Base-by-base conservation (phyloP, 495 filamentous ascomycete species). In the Penicillium manginii region DNA sequence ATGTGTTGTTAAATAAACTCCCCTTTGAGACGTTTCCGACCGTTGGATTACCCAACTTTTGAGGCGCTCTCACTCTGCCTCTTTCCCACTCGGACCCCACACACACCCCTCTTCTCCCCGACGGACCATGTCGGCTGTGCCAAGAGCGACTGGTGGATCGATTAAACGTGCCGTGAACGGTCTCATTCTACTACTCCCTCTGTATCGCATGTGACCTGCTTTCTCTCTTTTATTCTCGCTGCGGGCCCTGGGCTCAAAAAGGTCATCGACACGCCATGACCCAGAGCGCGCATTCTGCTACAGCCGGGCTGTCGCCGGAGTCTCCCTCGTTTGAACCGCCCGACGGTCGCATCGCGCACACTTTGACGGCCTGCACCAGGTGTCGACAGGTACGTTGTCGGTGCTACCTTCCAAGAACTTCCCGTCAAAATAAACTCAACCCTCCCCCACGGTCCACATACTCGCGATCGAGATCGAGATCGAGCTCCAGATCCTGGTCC, bases 291-390 rank as follows among this genome's bases (percentile, higher is more conserved):
- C 56, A 58, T 21, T 53, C 54, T 43, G 53, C 50, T 22, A 14
- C 46, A 47, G 62, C 57, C 49, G 63, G 64, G 31, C 65, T 60
- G 33, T 69, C 70, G 23, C 67, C 67, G 19, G 67, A 68, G 19
- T 64, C 59, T 19, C 50, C 51, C 37, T 59, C 52, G 10, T 56
- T 69, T 19, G 72, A 75, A 21, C 61, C 62, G 32, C 73, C 76
- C 10, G 75, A 80, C 60, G 73, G 75, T 54, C 74, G 75, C 61
- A 85, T 92, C 62, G 90, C 89, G 52, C 89, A 94, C 72, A 94
- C 92, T 18, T 78, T 96, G 62, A 93, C 92, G 29, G 92, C 92
- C 29, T 96, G 92, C 65, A 90, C 89, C 61, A 81, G 91, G 61
- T 94, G 91, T 76, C 84, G 91, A 72, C 86, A 91, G 81, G 91